These are phyloP conservation scores for Curvularia eragrostidis DNA, from an alignment of 2,329 filamentous ascomycete genomes.

Conservation along the genomic window DNA sequence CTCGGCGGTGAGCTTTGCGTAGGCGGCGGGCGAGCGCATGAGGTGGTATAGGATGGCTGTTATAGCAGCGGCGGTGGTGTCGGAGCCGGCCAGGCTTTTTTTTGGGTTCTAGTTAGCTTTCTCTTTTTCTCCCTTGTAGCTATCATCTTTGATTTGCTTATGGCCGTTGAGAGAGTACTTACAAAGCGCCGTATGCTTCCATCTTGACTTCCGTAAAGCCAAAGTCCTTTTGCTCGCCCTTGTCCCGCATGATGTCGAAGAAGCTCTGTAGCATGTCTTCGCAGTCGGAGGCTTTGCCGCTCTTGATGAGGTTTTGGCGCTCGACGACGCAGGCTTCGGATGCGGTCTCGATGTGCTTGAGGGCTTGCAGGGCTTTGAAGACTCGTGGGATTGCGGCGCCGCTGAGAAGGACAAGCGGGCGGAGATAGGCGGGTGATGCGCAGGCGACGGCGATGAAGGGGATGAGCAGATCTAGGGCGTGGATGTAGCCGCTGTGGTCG, in stretches of 20 bases:
- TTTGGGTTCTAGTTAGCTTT: not conserved
- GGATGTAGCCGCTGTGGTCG: constrained; percentile 4
- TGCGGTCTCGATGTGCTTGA: constrained; percentile 3
- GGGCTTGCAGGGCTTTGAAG: not conserved
- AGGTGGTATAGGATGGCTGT: constrained; percentile 74
- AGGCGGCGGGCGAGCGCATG: constrained; percentile 64
- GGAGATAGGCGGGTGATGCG: not conserved
- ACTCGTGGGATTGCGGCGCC: not conserved
- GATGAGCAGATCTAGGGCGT: not conserved
- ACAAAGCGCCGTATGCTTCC: constrained; percentile 10
- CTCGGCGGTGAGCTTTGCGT: constrained; percentile 64
- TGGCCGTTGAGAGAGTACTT: constrained; percentile 44
- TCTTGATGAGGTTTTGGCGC: not conserved
- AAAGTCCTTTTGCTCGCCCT: constrained; percentile 1
- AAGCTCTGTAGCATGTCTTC: constrained; percentile 3
- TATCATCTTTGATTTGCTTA: no score
- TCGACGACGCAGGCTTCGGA: not conserved
- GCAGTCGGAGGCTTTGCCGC: not conserved
- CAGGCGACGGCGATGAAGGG: not conserved
- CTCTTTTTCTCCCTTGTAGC: constrained; percentile 65
- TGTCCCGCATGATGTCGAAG: not conserved
- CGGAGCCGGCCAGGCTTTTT: constrained; percentile 1
- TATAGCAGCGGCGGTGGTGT: constrained; percentile 75
- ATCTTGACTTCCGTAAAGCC: constrained; percentile 6
- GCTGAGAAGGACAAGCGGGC: not conserved